A percentile compares a stretch with the other conserved stretches of the same genome.
phyloP scores from a whole-genome alignment of 208 protist genomes.

The Wallacemonas sp. region DNA sequence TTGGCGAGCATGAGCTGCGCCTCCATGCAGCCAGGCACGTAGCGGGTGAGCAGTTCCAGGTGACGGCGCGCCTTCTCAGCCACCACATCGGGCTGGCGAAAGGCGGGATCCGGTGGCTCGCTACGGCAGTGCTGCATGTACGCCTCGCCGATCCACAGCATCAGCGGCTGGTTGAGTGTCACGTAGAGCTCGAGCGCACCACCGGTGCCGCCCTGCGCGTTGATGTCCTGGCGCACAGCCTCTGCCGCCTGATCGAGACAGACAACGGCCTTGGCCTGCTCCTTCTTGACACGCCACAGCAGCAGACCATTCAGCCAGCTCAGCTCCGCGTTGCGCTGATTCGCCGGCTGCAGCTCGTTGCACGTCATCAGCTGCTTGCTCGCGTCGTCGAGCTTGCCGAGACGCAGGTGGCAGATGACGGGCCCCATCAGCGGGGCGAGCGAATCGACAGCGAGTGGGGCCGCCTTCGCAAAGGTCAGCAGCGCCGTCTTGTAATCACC shows the following conservation, averaged over 20 bases:
- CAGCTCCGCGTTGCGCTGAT: constrained; percentile 81
- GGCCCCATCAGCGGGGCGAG: constrained; percentile 74
- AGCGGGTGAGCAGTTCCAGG: constrained; percentile 77
- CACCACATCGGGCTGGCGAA: constrained; percentile 58
- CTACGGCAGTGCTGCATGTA: constrained; percentile 88
- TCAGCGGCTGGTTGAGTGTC: constrained; percentile 80
- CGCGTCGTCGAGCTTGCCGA: constrained; percentile 79
- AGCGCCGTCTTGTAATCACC: constrained; percentile 78
- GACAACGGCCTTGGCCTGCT: constrained; percentile 58
- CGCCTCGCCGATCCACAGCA: constrained; percentile 82
- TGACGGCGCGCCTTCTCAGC: constrained; percentile 67
- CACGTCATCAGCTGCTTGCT: constrained; percentile 85
- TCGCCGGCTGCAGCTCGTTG: constrained; percentile 83
- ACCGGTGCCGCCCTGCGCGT: constrained; percentile 24
- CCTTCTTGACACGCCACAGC: constrained; percentile 60
- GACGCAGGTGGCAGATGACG: constrained; percentile 65
- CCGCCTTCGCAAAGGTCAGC: constrained; percentile 72
- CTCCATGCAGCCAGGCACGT: constrained; percentile 87
- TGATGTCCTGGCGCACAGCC: constrained; percentile 62
- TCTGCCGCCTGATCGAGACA: constrained; percentile 83
- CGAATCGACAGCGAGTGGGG: constrained; percentile 66
- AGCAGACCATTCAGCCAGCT: constrained; percentile 79
- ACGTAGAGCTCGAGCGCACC: constrained; percentile 66
- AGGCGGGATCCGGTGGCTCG: constrained; percentile 81
- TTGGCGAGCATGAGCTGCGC: constrained; percentile 86